A percentile compares a stretch with the other conserved stretches of the same genome.
Evolutionary conservation across 2,329 filamentous ascomycete species (phyloP).

Genomic region (Talaromyces sp.): DNA sequence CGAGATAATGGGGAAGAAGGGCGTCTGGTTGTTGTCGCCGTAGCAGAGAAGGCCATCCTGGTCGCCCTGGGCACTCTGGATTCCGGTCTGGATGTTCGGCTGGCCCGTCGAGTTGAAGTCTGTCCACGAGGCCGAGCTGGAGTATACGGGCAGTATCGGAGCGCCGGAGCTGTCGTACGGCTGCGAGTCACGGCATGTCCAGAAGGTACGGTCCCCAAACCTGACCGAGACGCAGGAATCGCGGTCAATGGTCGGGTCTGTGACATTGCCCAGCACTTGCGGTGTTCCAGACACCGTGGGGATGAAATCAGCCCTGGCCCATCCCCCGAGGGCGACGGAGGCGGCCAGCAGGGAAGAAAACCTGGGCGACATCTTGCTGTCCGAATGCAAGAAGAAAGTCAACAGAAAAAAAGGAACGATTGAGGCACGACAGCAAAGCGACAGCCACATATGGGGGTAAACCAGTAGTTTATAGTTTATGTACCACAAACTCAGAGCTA

Average conservation of each 20-base stretch:
- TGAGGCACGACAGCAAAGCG: neutral
- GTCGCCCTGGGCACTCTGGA: neutral
- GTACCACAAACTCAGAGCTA: neutral
- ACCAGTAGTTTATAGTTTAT: neutral
- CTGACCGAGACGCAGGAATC: slow-evolving; percentile 13
- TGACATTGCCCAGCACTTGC: slow-evolving; percentile 11
- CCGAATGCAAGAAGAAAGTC: neutral
- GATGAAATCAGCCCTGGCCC: slow-evolving; percentile 3
- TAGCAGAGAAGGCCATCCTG: slow-evolving; percentile 8
- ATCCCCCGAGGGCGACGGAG: neutral
- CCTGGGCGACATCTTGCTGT: neutral
- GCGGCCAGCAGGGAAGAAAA: neutral
- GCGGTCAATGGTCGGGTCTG: slow-evolving; percentile 12
- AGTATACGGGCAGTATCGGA: slow-evolving; percentile 8
- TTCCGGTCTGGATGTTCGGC: slow-evolving; percentile 3
- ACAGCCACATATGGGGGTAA: neutral
- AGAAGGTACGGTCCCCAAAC: slow-evolving; percentile 11
- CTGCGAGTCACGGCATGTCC: slow-evolving; percentile 14
- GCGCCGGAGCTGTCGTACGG: slow-evolving; percentile 9
- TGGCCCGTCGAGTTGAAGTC: slow-evolving; percentile 6
- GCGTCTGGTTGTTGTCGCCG: slow-evolving; percentile 10
- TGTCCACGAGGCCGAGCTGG: slow-evolving; percentile 15
- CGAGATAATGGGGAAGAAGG: slow-evolving; percentile 11
- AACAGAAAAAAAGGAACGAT: too few species aligned
- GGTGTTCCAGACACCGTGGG: slow-evolving; percentile 10